phyloP scores from a whole-genome alignment of 306 rosid genomes.

The Cucumis hystrix region DNA sequence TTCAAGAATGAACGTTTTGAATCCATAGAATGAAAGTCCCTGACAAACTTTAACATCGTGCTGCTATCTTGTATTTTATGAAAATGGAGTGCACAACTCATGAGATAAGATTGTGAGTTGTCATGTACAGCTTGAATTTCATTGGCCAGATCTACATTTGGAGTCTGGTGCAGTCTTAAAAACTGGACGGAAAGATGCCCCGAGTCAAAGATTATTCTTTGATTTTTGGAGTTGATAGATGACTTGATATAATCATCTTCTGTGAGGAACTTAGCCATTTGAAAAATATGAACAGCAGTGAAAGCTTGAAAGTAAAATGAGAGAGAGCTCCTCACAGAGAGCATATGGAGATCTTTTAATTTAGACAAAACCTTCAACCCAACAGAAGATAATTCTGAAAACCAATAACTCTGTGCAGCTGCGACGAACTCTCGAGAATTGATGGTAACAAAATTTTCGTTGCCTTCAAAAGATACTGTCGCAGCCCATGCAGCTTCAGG shows the following conservation, averaged over 20 bases:
- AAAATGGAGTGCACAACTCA: conserved; percentile 30
- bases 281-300: conserved; percentile 27
- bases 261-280: conserved; percentile 34
- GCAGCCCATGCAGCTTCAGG: conserved; percentile 50
- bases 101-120: conserved; percentile 30
- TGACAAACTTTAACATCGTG: conserved; percentile 41
- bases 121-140: conserved; percentile 4
- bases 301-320: conserved; percentile 19
- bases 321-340: conserved; percentile 8
- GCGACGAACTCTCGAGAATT: conserved; percentile 23
- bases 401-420: conserved; percentile 43
- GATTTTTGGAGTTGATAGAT: neutral
- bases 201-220: conserved; percentile 20
- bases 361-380: conserved; percentile 36
- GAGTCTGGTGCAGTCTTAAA: conserved; percentile 25
- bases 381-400: conserved; percentile 32
- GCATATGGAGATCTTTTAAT: conserved; percentile 23
- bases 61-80: conserved; percentile 20
- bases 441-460: conserved; percentile 21
- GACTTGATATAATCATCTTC: conserved; percentile 19
- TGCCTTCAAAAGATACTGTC: conserved; percentile 10
- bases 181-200: conserved; percentile 29
- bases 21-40: conserved; percentile 34
- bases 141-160: conserved; percentile 7
- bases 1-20: conserved; percentile 31